These are phyloP conservation scores for Paramecium sexaurelia DNA, from an alignment of 73 alveolate genomes.

Conservation along the genomic window DNA sequence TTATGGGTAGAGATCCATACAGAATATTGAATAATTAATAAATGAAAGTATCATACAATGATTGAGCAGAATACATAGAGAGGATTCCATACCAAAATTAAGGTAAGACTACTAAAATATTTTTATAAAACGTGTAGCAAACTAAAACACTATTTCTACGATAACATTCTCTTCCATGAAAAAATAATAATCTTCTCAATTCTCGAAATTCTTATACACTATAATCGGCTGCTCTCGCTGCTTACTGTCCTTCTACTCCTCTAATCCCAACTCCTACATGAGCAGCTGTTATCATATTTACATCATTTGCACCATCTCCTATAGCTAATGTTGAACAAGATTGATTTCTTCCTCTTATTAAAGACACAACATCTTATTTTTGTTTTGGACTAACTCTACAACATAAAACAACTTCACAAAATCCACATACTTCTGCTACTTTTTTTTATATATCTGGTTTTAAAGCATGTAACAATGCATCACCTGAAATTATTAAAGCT, in stretches of 20 bases:
- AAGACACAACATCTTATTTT: conserved; percentile 76
- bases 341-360: conserved; percentile 74
- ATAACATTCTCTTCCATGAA: conserved; percentile 97
- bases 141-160: conserved; percentile 88
- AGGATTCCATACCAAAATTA: conserved; percentile 83
- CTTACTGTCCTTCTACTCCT: conserved; percentile 95
- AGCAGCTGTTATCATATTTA: conserved; percentile 95
- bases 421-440: conserved; percentile 72
- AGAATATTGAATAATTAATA: conserved; percentile 92
- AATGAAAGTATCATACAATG: conserved; percentile 90
- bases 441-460: conserved; percentile 43
- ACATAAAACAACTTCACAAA: conserved; percentile 76
- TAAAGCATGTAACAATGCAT: conserved; percentile 64
- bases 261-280: conserved; percentile 96
- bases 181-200: conserved; percentile 86
- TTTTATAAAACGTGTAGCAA: conserved; percentile 88
- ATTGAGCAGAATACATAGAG: conserved; percentile 88
- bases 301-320: conserved; percentile 99
- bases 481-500: conserved; percentile 66
- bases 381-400: conserved; percentile 89
- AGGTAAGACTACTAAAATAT: conserved; percentile 86
- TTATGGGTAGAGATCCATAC: conserved; percentile 89
- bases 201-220: conserved; percentile 84
- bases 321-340: conserved; percentile 85
- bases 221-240: conserved; percentile 95